These are phyloP conservation scores for Hemileia vastatrix DNA, from an alignment of 1,284 basidiomycete species.

Conservation along the genomic window DNA sequence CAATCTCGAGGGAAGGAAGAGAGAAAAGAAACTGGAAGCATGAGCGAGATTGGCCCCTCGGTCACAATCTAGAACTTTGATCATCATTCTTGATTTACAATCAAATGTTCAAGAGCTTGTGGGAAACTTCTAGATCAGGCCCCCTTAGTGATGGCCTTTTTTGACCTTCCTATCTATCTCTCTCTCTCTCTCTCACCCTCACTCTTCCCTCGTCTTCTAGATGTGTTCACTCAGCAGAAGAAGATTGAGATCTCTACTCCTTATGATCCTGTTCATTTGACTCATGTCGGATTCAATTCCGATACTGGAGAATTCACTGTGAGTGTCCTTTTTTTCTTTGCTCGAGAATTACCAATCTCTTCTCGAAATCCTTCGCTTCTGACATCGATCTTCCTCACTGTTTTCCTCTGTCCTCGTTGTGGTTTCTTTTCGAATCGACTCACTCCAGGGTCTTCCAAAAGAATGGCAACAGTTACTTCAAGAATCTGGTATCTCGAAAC, in stretches of 20 bases:
- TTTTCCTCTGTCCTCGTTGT: background rate
- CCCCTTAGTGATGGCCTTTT: too few relatives aligned
- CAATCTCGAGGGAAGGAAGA: background rate
- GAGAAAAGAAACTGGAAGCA: background rate
- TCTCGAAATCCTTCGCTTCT: background rate
- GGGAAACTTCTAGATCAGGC: too few relatives aligned
- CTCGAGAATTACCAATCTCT: background rate
- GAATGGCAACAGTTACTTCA: slow-evolving; percentile 98
- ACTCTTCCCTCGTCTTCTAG: slow-evolving; percentile 45
- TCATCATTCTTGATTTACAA: background rate
- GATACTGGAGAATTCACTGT: slow-evolving; percentile 77
- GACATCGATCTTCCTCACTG: background rate
- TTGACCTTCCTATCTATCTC: too few relatives aligned
- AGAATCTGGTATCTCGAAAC: slow-evolving; percentile 86
- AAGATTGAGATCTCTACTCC: slow-evolving; percentile 88
- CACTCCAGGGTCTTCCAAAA: slow-evolving; percentile 80
- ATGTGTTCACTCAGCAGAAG: slow-evolving; percentile 68
- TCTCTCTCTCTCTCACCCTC: too few relatives aligned
- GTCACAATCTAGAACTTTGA: background rate
- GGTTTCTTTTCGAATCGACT: background rate
- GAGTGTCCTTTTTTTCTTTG: background rate
- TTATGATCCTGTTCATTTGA: slow-evolving; percentile 98
- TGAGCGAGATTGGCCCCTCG: background rate
- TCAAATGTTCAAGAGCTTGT: too few relatives aligned
- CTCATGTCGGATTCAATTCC: slow-evolving; percentile 98